Base-by-base conservation (phyloP, 2,329 filamentous ascomycete genomes). In the Clonostachys rosea region DNA sequence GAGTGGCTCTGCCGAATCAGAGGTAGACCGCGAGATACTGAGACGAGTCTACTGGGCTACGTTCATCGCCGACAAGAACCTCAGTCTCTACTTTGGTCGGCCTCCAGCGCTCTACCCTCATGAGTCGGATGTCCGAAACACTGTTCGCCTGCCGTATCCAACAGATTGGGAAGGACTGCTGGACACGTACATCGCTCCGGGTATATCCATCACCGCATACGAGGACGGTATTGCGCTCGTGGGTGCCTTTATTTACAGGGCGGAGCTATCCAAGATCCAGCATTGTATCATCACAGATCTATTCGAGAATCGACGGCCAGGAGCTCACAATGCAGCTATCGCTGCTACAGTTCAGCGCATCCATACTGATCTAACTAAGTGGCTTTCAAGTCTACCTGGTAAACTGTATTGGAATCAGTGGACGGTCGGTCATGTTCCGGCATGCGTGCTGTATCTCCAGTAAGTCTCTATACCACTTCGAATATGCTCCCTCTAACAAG, bases 371-470 rank as follows among this genome's bases (percentile, higher is more conserved):
- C 58, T 77, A 42, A 70, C 64, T 10, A 74, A 69, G 46, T 76
- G 74, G 74, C 60, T 73, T 2, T 62, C 68, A 4, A 66, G 63
- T 37, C 59, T 77, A 2, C 73, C 74, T 3, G 63, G 66, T 6
- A 72, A 69, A 30, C 56, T 76, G 36, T 70, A 76, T 50, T 77
- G 74, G 73, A 75, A 74, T 46, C 70, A 74, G 47, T 76, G 74
- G 73, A 74, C 68, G 3, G 67, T 73, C 1, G 70, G 69, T 5
- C 62, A 70, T 17, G 67, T 76, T 5, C 69, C 71, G 4, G 62
- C 68, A 4, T 68, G 69, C 30, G 69, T 77, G 1, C 66, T 76
- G 39, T 70, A 75, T 53, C 59, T 76, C 36, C 73, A 76, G 63
- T 65, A 52, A 56, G 63, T 56, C 40, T 24, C n/a, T 16, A 17